These are phyloP conservation scores for Phlyctochytrium bullatum DNA, from an alignment of 192 early-diverging fungal species.

Conservation along the genomic window DNA sequence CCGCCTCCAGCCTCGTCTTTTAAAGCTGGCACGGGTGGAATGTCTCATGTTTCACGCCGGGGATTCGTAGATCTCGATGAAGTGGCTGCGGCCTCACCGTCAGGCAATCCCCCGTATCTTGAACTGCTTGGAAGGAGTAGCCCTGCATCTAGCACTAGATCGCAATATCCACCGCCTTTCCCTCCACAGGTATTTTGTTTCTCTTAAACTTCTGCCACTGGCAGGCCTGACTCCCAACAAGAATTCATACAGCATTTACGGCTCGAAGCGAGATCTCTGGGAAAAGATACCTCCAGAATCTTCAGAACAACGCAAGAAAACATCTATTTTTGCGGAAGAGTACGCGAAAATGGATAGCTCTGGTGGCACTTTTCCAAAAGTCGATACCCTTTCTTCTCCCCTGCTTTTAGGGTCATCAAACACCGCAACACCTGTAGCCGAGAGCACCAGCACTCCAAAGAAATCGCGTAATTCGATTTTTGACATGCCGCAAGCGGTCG, in stretches of 20 bases:
- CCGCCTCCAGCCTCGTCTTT: neutral
- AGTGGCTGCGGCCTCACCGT: slow-evolving; percentile 1
- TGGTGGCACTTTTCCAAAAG: slow-evolving; percentile 2
- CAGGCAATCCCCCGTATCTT: neutral
- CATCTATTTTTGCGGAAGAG: neutral
- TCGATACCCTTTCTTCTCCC: neutral
- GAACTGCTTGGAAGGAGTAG: neutral
- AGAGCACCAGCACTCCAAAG: neutral
- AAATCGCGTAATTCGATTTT: slow-evolving; percentile 39
- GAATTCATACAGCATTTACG: neutral
- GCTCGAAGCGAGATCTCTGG: slow-evolving; percentile 24
- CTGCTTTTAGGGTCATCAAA: too few relatives aligned
- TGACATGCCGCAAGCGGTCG: slow-evolving; percentile 26
- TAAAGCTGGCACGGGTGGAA: neutral
- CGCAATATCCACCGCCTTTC: neutral
- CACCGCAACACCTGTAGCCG: neutral
- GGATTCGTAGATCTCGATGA: slow-evolving; percentile 43
- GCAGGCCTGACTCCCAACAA: too few relatives aligned
- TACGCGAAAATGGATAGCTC: neutral
- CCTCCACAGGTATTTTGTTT: neutral
- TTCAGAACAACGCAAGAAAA: neutral
- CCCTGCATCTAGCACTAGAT: neutral
- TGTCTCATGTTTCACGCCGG: too few relatives aligned
- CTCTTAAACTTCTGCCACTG: neutral
- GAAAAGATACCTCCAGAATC: slow-evolving; percentile 4